Conservation (phyloP, 1,284 basidiomycete species). For the Gymnopus androsaceus region DNA sequence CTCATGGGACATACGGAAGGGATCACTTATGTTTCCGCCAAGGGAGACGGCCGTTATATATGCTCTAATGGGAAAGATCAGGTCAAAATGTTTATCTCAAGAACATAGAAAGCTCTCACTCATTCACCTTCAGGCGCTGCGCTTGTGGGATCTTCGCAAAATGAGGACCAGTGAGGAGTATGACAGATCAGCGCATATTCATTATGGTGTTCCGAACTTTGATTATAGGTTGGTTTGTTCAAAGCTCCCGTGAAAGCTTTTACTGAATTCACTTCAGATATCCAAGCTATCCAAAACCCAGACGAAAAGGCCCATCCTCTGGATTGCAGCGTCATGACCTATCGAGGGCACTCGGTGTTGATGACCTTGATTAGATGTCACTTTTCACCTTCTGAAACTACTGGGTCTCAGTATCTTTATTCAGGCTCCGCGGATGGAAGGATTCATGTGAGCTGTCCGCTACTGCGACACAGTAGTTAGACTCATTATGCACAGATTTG, state of each 20-base stretch:
- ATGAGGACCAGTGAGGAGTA: constrained; percentile 82
- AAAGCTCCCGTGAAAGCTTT: neutral
- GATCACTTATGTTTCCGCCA: constrained; percentile 86
- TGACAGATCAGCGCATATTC: constrained; percentile 49
- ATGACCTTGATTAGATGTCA: constrained; percentile 94
- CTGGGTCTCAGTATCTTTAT: constrained; percentile 92
- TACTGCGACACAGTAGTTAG: no score
- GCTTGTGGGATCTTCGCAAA: constrained; percentile 93
- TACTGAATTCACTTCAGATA: constrained; percentile 41
- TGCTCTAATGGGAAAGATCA: constrained; percentile 99
- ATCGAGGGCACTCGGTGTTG: constrained; percentile 89
- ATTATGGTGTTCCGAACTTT: constrained; percentile 68
- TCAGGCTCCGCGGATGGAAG: constrained; percentile 85
- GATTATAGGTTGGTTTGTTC: constrained; percentile 72
- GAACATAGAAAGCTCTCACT: no score
- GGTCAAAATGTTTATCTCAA: no score
- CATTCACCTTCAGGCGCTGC: no score
- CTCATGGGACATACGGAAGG: constrained; percentile 95
- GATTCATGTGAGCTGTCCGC: constrained; percentile 67
- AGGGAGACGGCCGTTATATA: constrained; percentile 92
- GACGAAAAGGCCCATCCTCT: constrained; percentile 63
- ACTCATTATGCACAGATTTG: constrained; percentile 82
- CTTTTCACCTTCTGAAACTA: constrained; percentile 91
- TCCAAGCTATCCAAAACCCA: constrained; percentile 67
- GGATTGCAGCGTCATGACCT: constrained; percentile 96